These are phyloP conservation scores for Stellera chamaejasme DNA, from an alignment of 345 rosid species.

Conservation along the genomic window DNA sequence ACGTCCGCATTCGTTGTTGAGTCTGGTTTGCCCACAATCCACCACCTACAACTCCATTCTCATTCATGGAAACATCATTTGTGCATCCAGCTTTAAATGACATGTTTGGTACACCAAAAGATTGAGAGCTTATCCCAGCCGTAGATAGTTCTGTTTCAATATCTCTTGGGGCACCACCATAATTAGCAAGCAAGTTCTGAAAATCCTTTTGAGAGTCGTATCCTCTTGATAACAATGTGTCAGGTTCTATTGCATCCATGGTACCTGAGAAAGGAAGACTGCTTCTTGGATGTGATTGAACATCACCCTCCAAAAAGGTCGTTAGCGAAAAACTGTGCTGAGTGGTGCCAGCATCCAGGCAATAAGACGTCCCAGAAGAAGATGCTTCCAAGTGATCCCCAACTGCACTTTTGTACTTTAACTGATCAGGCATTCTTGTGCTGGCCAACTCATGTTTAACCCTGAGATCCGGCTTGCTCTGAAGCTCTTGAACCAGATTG, in stretches of 20 bases:
- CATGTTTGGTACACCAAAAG: slow-evolving; percentile 57
- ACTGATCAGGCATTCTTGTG: slow-evolving; percentile 39
- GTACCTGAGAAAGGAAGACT: slow-evolving; percentile 25
- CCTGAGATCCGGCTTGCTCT: slow-evolving; percentile 45
- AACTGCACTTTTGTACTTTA: slow-evolving; percentile 34
- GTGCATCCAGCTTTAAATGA: slow-evolving; percentile 26
- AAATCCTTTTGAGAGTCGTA: slow-evolving; percentile 77
- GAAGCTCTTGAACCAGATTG: slow-evolving; percentile 30
- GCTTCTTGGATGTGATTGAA: slow-evolving; percentile 38
- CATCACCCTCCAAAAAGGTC: slow-evolving; percentile 43
- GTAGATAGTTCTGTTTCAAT: slow-evolving; percentile 60
- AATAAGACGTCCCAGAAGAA: slow-evolving; percentile 59
- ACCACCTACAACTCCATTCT: slow-evolving; percentile 32
- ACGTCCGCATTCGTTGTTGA: slow-evolving; percentile 55
- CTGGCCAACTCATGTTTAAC: slow-evolving; percentile 46
- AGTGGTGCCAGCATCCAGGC: slow-evolving; percentile 44
- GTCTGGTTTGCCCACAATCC: slow-evolving; percentile 41
- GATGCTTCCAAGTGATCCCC: slow-evolving; percentile 62
- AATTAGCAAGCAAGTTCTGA: slow-evolving; percentile 69
- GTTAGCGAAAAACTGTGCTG: slow-evolving; percentile 36
- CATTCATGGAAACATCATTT: slow-evolving; percentile 46
- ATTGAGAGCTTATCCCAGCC: slow-evolving; percentile 23
- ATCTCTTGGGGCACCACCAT: slow-evolving; percentile 59
- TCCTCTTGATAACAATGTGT: slow-evolving; percentile 31
- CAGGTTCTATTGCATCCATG: slow-evolving; percentile 34